phyloP scores from a whole-genome alignment of 257 asterid genomes.

The Jacaranda copaia region DNA sequence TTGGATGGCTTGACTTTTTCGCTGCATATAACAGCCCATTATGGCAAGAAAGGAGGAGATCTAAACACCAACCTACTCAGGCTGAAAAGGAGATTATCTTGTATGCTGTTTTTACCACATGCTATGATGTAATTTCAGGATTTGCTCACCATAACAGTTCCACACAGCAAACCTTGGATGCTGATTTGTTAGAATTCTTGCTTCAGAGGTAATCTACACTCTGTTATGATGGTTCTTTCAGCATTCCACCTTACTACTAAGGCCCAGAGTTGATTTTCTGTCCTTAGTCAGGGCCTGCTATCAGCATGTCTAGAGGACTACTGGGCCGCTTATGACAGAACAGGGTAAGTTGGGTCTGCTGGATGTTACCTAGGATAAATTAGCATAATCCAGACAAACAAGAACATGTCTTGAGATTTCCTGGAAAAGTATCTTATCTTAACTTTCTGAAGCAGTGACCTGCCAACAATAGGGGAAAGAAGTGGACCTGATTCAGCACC shows the following conservation, averaged over 20 bases:
- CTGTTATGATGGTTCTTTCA: slow-evolving; percentile 20
- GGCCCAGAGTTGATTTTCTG: slow-evolving; percentile 35
- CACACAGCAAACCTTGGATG: slow-evolving; percentile 58
- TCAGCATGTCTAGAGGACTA: slow-evolving; percentile 73
- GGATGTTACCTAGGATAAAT: not conserved
- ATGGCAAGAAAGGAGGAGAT: slow-evolving; percentile 57
- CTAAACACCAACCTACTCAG: slow-evolving; percentile 62
- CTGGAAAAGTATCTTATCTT: slow-evolving; percentile 19
- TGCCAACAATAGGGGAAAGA: slow-evolving; percentile 56
- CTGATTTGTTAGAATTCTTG: slow-evolving; percentile 66
- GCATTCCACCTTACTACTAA: slow-evolving; percentile 3
- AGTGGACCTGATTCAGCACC: slow-evolving; percentile 43
- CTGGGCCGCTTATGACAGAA: slow-evolving; percentile 72
- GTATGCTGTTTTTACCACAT: slow-evolving; percentile 63
- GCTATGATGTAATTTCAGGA: slow-evolving; percentile 80
- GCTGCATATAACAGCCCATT: slow-evolving; percentile 50
- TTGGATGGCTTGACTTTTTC: slow-evolving; percentile 83
- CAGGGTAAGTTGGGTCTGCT: slow-evolving; percentile 53
- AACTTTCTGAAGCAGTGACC: slow-evolving; percentile 58
- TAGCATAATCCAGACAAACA: slow-evolving; percentile 5
- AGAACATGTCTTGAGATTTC: not conserved
- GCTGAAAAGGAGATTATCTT: slow-evolving; percentile 76
- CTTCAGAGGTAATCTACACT: slow-evolving; percentile 64
- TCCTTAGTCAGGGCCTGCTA: slow-evolving; percentile 72
- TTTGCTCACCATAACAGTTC: slow-evolving; percentile 79